phyloP scores from a whole-genome alignment of 768 basidiomycete species.

The Termitomyces titanicus region DNA sequence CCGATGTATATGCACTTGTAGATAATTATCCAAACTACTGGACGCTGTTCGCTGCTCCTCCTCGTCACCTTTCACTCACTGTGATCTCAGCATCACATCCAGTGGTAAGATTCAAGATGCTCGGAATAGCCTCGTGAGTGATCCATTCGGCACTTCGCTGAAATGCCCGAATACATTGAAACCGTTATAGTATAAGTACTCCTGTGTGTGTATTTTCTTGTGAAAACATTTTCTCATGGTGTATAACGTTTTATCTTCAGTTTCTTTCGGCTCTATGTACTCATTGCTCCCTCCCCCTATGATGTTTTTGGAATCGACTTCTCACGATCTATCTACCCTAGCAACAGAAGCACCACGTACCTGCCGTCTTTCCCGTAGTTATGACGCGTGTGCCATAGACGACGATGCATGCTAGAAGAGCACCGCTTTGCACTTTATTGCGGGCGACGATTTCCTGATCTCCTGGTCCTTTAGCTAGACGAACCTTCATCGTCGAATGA shows the following conservation, averaged over 20 bases:
- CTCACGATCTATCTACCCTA: background rate
- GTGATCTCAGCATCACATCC: background rate
- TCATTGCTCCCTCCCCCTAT: background rate
- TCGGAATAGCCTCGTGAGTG: background rate
- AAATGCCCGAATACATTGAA: background rate
- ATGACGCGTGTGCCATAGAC: background rate
- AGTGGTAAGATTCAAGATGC: background rate
- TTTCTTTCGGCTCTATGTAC: background rate
- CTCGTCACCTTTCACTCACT: background rate
- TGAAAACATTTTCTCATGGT: background rate
- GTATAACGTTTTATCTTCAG: background rate
- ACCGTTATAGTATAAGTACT: background rate
- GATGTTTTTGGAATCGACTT: background rate
- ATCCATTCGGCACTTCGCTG: background rate
- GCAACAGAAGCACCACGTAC: background rate
- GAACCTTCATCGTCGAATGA: background rate
- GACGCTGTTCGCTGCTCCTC: background rate
- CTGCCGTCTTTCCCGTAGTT: background rate
- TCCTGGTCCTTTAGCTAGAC: background rate
- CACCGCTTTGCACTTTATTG: background rate
- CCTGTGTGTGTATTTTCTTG: background rate
- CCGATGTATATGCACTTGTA: background rate
- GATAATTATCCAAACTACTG: too few relatives aligned
- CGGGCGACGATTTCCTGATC: background rate
- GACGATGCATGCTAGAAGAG: background rate